These are phyloP conservation scores for Penicillium subrubescens DNA, from an alignment of 495 filamentous ascomycete genomes.

Conservation along the genomic window DNA sequence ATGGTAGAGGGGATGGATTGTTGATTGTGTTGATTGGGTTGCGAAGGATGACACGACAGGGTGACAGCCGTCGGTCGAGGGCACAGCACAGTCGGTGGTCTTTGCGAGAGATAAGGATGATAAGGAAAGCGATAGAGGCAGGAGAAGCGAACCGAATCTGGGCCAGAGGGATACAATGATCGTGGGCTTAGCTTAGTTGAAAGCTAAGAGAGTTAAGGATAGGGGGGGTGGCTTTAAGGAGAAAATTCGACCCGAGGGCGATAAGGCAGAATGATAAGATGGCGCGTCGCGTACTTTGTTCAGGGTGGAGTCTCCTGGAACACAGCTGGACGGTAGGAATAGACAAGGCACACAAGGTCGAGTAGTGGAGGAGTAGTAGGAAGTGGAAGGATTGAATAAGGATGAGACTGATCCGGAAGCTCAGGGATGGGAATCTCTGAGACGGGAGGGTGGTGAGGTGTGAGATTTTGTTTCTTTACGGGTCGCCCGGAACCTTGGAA, in stretches of 20 bases:
- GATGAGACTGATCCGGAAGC: not conserved
- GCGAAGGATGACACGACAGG: slow-evolving; percentile 9
- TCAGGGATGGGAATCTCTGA: not conserved
- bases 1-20: not conserved
- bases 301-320: not conserved
- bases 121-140: slow-evolving; percentile 12
- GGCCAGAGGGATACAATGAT: slow-evolving; percentile 8
- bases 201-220: slow-evolving; percentile 3
- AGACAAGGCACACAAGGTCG: not conserved
- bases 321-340: not conserved
- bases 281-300: slow-evolving; percentile 5
- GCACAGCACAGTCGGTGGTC: slow-evolving; percentile 3
- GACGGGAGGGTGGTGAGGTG: slow-evolving; percentile 1
- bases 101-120: slow-evolving; percentile 13
- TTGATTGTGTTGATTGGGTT: slow-evolving; percentile 1
- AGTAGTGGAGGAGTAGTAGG: not conserved
- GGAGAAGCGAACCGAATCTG: not conserved
- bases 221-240: slow-evolving; percentile 7
- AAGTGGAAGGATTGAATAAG: not conserved
- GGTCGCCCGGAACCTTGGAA: slow-evolving; percentile 29
- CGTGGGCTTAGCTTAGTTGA: not conserved
- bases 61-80: not conserved
- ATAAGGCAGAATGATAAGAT: slow-evolving; percentile 22
- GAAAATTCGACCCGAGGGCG: slow-evolving; percentile 11
- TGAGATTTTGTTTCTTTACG: slow-evolving; percentile 13